Conservation (phyloP, 2,329 filamentous ascomycete species). For the Geosmithia putterillii region DNA sequence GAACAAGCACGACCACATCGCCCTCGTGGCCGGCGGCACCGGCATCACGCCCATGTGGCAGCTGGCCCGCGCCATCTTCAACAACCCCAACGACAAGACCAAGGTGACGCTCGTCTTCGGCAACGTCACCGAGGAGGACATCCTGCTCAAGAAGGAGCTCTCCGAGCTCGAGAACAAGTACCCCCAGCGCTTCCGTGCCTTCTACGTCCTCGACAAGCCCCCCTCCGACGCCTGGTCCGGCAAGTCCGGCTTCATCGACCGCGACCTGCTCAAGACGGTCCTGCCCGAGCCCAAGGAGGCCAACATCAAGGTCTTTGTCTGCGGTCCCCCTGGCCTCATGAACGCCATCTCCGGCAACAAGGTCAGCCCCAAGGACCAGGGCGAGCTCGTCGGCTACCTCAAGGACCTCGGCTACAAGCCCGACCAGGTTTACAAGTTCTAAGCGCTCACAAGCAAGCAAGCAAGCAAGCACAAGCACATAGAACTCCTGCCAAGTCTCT, state of each 20-base stretch:
- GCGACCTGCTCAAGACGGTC: slow-evolving; percentile 90
- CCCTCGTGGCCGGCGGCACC: slow-evolving; percentile 82
- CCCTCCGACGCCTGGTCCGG: slow-evolving; percentile 65
- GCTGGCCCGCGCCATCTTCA: slow-evolving; percentile 82
- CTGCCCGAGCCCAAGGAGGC: slow-evolving; percentile 83
- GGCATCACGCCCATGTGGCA: slow-evolving; percentile 99
- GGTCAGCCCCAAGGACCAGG: slow-evolving; percentile 88
- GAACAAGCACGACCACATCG: slow-evolving; percentile 91
- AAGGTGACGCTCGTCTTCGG: slow-evolving; percentile 94
- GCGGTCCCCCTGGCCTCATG: slow-evolving; percentile 85
- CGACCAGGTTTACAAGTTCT: slow-evolving; percentile 95
- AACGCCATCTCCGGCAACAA: slow-evolving; percentile 84
- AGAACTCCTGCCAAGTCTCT: background rate
- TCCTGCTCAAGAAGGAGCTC: slow-evolving; percentile 78
- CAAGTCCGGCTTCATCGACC: slow-evolving; percentile 69
- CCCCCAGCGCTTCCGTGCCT: slow-evolving; percentile 87
- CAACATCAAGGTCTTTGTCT: slow-evolving; percentile 95
- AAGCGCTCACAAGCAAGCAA: no score
- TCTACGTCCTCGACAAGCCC: slow-evolving; percentile 84
- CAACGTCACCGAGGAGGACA: slow-evolving; percentile 82
- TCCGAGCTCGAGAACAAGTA: slow-evolving; percentile 85
- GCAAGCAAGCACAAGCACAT: background rate
- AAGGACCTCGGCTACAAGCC: slow-evolving; percentile 61
- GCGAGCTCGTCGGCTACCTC: slow-evolving; percentile 70
- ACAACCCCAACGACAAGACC: slow-evolving; percentile 91